phyloP scores from a whole-genome alignment of 306 rosid genomes.

The Trifolium repens region DNA sequence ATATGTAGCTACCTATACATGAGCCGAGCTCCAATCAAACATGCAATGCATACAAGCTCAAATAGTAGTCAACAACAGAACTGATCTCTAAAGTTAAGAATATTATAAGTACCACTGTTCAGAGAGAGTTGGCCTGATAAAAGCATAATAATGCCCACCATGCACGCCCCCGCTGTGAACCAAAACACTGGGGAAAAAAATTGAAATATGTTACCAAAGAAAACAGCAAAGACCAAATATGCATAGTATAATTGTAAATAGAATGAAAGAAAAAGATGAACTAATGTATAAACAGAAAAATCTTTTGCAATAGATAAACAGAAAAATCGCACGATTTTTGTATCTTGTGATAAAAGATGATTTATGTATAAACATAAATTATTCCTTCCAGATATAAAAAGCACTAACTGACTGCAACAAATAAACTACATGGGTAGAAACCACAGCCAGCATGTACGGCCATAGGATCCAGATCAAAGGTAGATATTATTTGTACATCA shows the following conservation, averaged over 20 bases:
- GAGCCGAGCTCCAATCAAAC: background rate
- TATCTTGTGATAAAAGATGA: background rate
- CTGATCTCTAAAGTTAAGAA: conserved; percentile 13
- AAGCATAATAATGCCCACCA: conserved; percentile 96
- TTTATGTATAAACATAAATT: background rate
- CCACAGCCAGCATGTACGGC: background rate
- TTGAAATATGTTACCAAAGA: conserved; percentile 18
- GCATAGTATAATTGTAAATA: background rate
- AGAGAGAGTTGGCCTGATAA: conserved; percentile 94
- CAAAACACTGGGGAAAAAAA: conserved; percentile 67
- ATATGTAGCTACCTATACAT: conserved; percentile 2
- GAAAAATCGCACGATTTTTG: too few relatives aligned
- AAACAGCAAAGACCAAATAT: conserved; percentile 22
- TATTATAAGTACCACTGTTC: conserved; percentile 75
- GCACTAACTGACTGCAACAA: background rate
- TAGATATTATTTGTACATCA: too few relatives aligned
- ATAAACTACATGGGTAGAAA: background rate
- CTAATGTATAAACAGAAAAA: background rate
- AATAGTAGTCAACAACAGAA: conserved; percentile 5
- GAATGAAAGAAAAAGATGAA: background rate
- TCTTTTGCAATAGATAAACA: too few relatives aligned
- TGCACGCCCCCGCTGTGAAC: conserved; percentile 99
- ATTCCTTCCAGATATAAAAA: background rate
- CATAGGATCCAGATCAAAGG: background rate
- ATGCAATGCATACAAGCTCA: conserved; percentile 28